Percentiles rank a stretch among this genome's conserved stretches.
Conservation (phyloP, 2,329 filamentous ascomycete genomes). For the Coniella vitis region DNA sequence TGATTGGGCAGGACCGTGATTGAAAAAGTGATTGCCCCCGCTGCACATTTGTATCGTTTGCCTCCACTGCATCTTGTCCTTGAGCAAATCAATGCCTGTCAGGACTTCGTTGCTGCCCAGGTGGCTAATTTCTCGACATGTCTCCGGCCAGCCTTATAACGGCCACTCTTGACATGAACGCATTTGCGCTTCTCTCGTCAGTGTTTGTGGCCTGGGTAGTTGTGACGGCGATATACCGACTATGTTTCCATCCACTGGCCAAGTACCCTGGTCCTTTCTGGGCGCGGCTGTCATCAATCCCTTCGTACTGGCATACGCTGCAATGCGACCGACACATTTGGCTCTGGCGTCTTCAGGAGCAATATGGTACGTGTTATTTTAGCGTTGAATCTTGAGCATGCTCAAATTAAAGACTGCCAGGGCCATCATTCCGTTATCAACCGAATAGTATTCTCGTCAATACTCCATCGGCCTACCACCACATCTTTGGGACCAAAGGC, state of each 20-base stretch:
- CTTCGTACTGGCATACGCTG: slow-evolving; percentile 10
- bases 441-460: slow-evolving; percentile 20
- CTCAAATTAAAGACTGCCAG: not conserved
- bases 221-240: slow-evolving; percentile 7
- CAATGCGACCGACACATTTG: slow-evolving; percentile 10
- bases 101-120: no score
- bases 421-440: slow-evolving; percentile 8
- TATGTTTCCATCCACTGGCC: slow-evolving; percentile 11
- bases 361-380: slow-evolving; percentile 3
- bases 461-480: slow-evolving; percentile 12
- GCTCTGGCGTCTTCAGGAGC: slow-evolving; percentile 6
- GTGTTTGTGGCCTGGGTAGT: slow-evolving; percentile 1
- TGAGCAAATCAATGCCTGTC: no score
- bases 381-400: not conserved
- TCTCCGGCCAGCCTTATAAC: not conserved
- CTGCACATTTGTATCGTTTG: no score
- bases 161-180: not conserved
- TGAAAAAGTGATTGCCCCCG: no score
- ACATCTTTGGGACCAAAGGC: slow-evolving; percentile 13
- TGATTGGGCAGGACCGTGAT: no score
- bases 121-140: no score
- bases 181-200: not conserved
- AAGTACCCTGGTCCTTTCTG: slow-evolving; percentile 12
- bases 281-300: slow-evolving; percentile 8
- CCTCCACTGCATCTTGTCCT: no score